phyloP scores from a whole-genome alignment of 1,284 basidiomycete genomes.

The Trametes versicolor region DNA sequence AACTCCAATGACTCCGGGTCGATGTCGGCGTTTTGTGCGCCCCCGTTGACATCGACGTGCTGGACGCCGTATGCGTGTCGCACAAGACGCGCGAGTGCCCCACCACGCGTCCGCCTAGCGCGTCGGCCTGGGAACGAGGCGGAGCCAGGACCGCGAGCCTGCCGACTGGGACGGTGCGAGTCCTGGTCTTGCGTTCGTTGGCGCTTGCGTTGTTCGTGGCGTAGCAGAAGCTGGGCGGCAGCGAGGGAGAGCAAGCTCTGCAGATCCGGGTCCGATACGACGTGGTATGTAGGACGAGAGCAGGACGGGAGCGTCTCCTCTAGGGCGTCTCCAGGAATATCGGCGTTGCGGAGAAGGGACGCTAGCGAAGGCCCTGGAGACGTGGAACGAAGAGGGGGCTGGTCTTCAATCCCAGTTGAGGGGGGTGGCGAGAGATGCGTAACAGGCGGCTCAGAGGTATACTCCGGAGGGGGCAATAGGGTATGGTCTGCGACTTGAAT shows the following conservation, averaged over 20 bases:
- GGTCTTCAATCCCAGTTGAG: not conserved
- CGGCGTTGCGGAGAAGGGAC: not conserved
- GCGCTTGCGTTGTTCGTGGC: not conserved
- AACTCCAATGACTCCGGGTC: too few species aligned
- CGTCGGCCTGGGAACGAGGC: too few species aligned
- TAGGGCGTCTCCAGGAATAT: not conserved
- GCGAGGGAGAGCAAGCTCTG: not conserved
- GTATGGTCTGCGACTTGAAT: not conserved
- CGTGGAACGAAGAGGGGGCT: not conserved
- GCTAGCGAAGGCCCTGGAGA: not conserved
- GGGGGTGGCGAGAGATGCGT: not conserved
- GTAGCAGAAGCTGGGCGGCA: not conserved
- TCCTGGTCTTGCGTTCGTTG: not conserved
- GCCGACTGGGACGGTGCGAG: too few species aligned
- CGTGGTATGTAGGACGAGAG: not conserved
- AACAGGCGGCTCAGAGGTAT: not conserved
- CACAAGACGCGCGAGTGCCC: too few species aligned
- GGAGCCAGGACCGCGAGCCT: too few species aligned
- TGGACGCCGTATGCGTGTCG: too few species aligned
- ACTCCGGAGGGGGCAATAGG: not conserved
- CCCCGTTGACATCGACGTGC: too few species aligned
- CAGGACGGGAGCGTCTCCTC: not conserved
- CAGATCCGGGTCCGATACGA: not conserved
- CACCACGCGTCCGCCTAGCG: too few species aligned
- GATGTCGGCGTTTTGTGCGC: too few species aligned